Percentiles rank a stretch among this genome's conserved stretches.
Conservation (phyloP, 768 basidiomycete species). For the Termitomyces sp. region DNA sequence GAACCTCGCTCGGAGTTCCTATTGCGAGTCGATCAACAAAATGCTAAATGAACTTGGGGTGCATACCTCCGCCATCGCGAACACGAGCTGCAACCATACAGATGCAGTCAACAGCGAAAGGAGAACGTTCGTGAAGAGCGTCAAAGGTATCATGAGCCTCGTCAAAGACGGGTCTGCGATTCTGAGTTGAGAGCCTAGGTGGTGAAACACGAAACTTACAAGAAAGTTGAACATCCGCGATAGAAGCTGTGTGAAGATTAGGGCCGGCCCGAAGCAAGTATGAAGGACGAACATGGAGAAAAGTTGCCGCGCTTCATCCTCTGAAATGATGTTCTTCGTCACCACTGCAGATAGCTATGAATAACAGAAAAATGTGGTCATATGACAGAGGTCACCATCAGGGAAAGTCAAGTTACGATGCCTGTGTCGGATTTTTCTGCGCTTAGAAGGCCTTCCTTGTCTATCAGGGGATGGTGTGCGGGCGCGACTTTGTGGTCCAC, state of each 20-base stretch:
- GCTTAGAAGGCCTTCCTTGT: constrained; percentile 63
- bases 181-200: constrained; percentile 1
- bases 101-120: constrained; percentile 89
- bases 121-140: constrained; percentile 80
- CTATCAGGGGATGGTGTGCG: constrained; percentile 71
- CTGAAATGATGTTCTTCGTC: constrained; percentile 74
- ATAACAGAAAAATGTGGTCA: constrained; percentile 8
- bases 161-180: constrained; percentile 73
- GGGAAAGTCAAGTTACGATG: constrained; percentile 62
- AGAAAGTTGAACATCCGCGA: constrained; percentile 86
- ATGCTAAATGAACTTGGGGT: background rate
- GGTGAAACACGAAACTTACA: constrained; percentile 28
- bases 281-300: constrained; percentile 67
- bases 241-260: constrained; percentile 59
- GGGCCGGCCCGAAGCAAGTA: constrained; percentile 6
- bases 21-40: constrained; percentile 8
- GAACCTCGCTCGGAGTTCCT: constrained; percentile 74
- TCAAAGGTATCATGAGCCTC: constrained; percentile 80
- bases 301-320: constrained; percentile 79
- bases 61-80: constrained; percentile 81
- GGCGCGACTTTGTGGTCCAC: constrained; percentile 71
- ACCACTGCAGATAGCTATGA: constrained; percentile 49
- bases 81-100: constrained; percentile 92
- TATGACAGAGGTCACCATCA: constrained; percentile 49
- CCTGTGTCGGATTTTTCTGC: constrained; percentile 66